phyloP scores from a whole-genome alignment of 75 land plant genomes.

The Picea glauca region DNA sequence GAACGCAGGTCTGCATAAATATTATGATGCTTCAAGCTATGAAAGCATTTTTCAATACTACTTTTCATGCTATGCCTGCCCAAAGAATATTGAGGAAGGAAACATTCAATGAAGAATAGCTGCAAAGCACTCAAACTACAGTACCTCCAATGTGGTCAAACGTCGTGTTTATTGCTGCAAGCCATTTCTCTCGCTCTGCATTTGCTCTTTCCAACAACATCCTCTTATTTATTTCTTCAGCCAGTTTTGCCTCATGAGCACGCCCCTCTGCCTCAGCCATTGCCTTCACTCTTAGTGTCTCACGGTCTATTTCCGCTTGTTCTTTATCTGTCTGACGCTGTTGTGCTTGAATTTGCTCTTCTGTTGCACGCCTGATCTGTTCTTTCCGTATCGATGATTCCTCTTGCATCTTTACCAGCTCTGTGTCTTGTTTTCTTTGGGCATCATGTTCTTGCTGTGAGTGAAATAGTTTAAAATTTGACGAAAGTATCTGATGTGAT shows the following conservation, averaged over 20 bases:
- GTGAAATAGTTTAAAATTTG: not conserved
- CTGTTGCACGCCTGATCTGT: conserved; percentile 77
- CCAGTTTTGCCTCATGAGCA: conserved; percentile 81
- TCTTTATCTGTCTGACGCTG: conserved; percentile 85
- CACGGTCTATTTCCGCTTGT: conserved; percentile 88
- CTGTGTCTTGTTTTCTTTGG: conserved; percentile 74
- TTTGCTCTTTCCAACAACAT: conserved; percentile 76
- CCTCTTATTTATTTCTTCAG: conserved; percentile 79
- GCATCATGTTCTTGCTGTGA: conserved; percentile 87
- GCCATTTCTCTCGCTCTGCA: conserved; percentile 93
- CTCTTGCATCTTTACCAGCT: conserved; percentile 93
- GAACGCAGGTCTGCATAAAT: not conserved
- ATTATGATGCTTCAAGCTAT: not conserved
- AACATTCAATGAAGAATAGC: too few relatives aligned
- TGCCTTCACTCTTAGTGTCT: conserved; percentile 84
- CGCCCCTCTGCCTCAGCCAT: conserved; percentile 96
- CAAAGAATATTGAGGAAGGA: not conserved
- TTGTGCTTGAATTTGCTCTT: conserved; percentile 90
- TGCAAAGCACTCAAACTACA: too few relatives aligned
- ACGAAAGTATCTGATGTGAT: not conserved
- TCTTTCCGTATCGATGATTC: conserved; percentile 81
- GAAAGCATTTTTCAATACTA: not conserved
- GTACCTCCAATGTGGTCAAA: conserved; percentile 93
- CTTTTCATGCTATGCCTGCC: not conserved
- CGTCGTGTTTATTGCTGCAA: conserved; percentile 88